Percentiles rank a stretch among this genome's conserved stretches.
These are phyloP conservation scores for Claviceps africana DNA, from an alignment of 2,329 filamentous ascomycete species.

Conservation along the genomic window DNA sequence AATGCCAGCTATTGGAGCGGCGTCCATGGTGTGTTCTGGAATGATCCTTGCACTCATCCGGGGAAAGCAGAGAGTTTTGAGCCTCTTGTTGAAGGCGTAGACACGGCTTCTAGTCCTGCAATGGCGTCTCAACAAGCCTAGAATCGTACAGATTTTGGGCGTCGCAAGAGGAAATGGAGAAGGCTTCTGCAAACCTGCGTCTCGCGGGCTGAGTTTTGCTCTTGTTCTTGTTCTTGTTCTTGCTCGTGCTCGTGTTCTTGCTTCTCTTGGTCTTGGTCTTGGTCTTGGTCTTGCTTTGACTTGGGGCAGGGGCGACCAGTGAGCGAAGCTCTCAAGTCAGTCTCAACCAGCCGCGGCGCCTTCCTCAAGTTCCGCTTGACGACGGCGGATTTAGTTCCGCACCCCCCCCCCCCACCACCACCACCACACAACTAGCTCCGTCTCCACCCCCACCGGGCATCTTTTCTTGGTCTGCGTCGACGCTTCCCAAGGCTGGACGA, in stretches of 20 bases:
- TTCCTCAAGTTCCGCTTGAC: too few species aligned
- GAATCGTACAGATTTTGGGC: background rate
- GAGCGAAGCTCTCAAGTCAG: too few species aligned
- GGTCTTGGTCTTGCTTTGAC: too few species aligned
- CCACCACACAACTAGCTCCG: too few species aligned
- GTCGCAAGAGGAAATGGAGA: background rate
- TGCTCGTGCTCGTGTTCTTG: too few species aligned
- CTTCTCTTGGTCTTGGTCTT: too few species aligned
- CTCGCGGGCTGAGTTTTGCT: background rate
- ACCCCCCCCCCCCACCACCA: background rate
- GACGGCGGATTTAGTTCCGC: too few species aligned
- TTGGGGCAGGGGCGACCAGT: too few species aligned
- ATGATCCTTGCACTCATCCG: slow-evolving; percentile 20
- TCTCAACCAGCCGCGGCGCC: too few species aligned
- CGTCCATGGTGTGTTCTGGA: slow-evolving; percentile 25
- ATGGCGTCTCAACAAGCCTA: background rate
- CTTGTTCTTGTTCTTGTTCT: too few species aligned
- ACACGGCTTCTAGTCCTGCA: background rate
- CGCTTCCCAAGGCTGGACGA: background rate
- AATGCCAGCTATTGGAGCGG: slow-evolving; percentile 35
- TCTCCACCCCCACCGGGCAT: background rate
- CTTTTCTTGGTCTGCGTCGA: background rate
- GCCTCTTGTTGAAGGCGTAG: background rate
- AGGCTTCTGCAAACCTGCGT: background rate
- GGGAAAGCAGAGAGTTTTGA: background rate